Evolutionary conservation across 345 rosid genomes (phyloP).

Genomic region (Aethionema arabicum): DNA sequence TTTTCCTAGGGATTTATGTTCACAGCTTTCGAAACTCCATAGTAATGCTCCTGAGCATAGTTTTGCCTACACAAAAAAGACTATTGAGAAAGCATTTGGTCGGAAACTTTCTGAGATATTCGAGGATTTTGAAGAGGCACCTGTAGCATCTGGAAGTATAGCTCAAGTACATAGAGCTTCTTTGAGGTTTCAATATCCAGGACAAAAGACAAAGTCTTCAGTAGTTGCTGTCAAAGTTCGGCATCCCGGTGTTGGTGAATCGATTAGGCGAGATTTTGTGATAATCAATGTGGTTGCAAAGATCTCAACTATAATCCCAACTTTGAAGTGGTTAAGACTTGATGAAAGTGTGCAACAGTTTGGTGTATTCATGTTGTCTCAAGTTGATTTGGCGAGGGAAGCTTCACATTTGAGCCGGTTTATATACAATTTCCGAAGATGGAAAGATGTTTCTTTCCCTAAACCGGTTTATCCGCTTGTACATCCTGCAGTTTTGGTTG

Average conservation of each 20-base stretch:
- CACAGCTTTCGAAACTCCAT: constrained; percentile 90
- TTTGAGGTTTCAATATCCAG: constrained; percentile 78
- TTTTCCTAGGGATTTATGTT: constrained; percentile 85
- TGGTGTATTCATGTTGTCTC: constrained; percentile 97
- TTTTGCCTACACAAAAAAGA: constrained; percentile 76
- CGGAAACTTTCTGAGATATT: constrained; percentile 82
- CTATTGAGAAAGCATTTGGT: constrained; percentile 90
- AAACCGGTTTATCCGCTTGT: constrained; percentile 97
- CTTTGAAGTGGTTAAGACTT: constrained; percentile 88
- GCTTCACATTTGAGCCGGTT: constrained; percentile 96
- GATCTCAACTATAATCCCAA: constrained; percentile 65
- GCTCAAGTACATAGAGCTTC: constrained; percentile 98
- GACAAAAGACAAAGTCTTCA: constrained; percentile 66
- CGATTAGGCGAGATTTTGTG: constrained; percentile 87
- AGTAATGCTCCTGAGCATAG: constrained; percentile 88
- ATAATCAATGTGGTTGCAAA: constrained; percentile 79
- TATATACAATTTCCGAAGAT: constrained; percentile 88
- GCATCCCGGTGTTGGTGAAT: constrained; percentile 98
- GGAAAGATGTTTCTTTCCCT: constrained; percentile 98
- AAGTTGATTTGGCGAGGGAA: constrained; percentile 99
- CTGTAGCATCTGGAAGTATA: constrained; percentile 95
- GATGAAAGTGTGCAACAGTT: constrained; percentile 98
- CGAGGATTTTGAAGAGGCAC: constrained; percentile 83
- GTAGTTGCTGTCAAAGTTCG: constrained; percentile 97
- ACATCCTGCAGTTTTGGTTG: constrained; percentile 98